Conservation (phyloP, 1,284 basidiomycete genomes). For the Tranzscheliella williamsii region DNA sequence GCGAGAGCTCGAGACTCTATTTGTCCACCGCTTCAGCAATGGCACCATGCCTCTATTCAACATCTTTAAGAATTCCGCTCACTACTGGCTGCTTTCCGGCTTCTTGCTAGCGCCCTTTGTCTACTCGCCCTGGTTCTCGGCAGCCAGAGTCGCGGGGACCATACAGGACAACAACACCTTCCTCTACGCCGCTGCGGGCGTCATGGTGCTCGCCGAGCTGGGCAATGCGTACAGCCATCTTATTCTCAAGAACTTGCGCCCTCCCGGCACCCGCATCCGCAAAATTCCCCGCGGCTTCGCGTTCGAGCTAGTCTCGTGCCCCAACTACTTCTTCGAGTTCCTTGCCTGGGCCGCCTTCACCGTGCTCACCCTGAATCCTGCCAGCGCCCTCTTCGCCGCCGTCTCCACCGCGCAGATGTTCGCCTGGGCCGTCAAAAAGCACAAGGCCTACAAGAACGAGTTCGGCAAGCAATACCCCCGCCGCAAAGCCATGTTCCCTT, state of each 20-base stretch:
- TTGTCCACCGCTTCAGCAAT: slow-evolving; percentile 82
- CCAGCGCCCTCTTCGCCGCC: slow-evolving; percentile 74
- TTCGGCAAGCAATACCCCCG: slow-evolving; percentile 80
- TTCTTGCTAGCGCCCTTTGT: slow-evolving; percentile 28
- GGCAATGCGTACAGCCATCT: slow-evolving; percentile 84
- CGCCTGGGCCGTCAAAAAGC: slow-evolving; percentile 90
- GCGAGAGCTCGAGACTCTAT: slow-evolving; percentile 89
- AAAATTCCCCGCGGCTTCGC: slow-evolving; percentile 79
- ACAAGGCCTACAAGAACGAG: slow-evolving; percentile 85
- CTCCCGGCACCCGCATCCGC: slow-evolving; percentile 76
- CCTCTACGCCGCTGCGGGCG: slow-evolving; percentile 70
- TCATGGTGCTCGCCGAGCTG: slow-evolving; percentile 81
- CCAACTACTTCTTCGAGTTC: slow-evolving; percentile 92
- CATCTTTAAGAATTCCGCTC: slow-evolving; percentile 75
- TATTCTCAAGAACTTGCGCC: slow-evolving; percentile 79
- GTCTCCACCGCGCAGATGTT: slow-evolving; percentile 77
- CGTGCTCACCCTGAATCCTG: slow-evolving; percentile 69
- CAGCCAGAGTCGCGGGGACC: slow-evolving; percentile 72
- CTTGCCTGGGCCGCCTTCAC: slow-evolving; percentile 76
- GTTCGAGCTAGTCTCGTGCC: slow-evolving; percentile 81
- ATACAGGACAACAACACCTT: slow-evolving; percentile 72
- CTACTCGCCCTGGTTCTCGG: slow-evolving; percentile 66
- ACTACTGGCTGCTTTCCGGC: slow-evolving; percentile 74
- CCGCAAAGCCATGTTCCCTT: slow-evolving; percentile 81
- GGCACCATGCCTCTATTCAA: slow-evolving; percentile 87